These are phyloP conservation scores for Paecilomyces formosus DNA, from an alignment of 2,329 filamentous ascomycete genomes.

Conservation along the genomic window DNA sequence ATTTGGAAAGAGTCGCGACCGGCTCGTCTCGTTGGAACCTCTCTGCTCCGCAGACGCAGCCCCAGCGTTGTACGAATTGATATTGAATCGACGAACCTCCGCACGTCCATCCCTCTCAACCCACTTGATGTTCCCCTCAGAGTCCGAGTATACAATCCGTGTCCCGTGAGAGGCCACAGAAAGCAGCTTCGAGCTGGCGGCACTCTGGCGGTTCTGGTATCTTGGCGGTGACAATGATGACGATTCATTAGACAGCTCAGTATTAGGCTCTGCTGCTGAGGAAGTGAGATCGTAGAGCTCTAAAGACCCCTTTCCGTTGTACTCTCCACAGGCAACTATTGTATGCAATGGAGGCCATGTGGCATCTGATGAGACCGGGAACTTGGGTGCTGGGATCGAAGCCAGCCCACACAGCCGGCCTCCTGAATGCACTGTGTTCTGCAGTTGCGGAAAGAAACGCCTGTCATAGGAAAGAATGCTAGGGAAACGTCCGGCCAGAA, in stretches of 20 bases:
- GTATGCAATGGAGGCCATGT: conserved; percentile 52
- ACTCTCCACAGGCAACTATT: conserved; percentile 77
- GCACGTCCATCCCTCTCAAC: conserved; percentile 71
- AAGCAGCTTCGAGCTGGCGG: conserved; percentile 71
- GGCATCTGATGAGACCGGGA: conserved; percentile 37
- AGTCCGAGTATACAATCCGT: conserved; percentile 74
- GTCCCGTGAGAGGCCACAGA: conserved; percentile 76
- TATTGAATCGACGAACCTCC: conserved; percentile 49
- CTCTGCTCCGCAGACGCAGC: conserved; percentile 1
- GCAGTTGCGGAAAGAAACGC: conserved; percentile 71
- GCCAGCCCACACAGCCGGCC: conserved; percentile 68
- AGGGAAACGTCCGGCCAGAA: conserved; percentile 81
- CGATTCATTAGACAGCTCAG: conserved; percentile 16
- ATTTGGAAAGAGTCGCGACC: conserved; percentile 45
- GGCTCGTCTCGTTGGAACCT: conserved; percentile 22
- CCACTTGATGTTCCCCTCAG: conserved; percentile 80
- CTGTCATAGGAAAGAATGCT: conserved; percentile 85
- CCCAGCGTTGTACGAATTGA: conserved; percentile 39
- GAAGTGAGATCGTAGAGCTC: conserved; percentile 60
- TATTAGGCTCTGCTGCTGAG: conserved; percentile 18
- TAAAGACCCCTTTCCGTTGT: conserved; percentile 82
- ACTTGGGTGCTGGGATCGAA: conserved; percentile 49
- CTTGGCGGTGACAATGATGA: conserved; percentile 19
- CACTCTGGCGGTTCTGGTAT: conserved; percentile 76
- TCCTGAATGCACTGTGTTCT: conserved; percentile 75